Evolutionary conservation across 2,329 filamentous ascomycete species (phyloP).

Genomic region (Calonectria honghensis): DNA sequence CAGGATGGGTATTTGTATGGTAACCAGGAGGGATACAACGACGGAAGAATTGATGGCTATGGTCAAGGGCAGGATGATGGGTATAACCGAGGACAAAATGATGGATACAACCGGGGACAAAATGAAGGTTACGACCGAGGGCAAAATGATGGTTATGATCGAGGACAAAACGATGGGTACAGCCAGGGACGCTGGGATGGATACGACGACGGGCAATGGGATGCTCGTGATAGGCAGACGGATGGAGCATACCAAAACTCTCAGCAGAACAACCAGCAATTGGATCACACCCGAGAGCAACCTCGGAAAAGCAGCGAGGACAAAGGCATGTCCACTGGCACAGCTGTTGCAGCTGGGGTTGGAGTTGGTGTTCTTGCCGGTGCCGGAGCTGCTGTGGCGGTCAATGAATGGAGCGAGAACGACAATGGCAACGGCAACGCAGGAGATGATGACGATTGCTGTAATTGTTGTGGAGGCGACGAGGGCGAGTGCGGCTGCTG

Average conservation of each 20-base stretch:
- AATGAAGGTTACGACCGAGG: neutral
- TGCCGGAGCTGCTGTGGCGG: neutral
- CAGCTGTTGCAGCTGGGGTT: neutral
- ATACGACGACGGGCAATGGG: slow-evolving; percentile 2
- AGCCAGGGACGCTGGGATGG: neutral
- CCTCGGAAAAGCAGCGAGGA: neutral
- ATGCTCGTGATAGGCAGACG: neutral
- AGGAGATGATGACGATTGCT: neutral
- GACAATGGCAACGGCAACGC: neutral
- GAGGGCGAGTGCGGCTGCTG: neutral
- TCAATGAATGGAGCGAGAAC: slow-evolving; percentile 3
- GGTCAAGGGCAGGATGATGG: neutral
- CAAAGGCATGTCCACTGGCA: slow-evolving; percentile 1
- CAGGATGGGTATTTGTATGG: slow-evolving; percentile 3
- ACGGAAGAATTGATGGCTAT: neutral
- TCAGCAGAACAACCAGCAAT: slow-evolving; percentile 3
- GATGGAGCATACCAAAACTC: neutral
- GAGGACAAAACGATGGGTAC: neutral
- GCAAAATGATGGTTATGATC: neutral
- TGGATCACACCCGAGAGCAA: neutral
- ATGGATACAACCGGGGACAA: neutral
- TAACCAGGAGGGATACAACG: neutral
- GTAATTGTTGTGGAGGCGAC: neutral
- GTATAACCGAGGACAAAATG: neutral
- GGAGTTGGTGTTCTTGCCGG: slow-evolving; percentile 2